A percentile compares a stretch with the other conserved stretches of the same genome.
These are phyloP conservation scores for Alternaria arbusti DNA, from an alignment of 2,329 filamentous ascomycete genomes.

Conservation along the genomic window DNA sequence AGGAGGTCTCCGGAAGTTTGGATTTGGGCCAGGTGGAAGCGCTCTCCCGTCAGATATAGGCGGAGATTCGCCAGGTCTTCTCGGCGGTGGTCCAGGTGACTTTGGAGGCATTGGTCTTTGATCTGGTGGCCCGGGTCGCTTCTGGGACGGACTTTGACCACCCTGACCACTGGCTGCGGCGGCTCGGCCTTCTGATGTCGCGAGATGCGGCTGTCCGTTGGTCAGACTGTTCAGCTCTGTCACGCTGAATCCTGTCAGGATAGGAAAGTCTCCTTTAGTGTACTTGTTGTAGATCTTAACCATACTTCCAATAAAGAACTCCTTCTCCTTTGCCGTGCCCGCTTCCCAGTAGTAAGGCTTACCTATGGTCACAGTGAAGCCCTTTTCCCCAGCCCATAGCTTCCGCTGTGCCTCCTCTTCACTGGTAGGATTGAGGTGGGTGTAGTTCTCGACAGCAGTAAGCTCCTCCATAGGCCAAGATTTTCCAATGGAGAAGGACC, in stretches of 20 bases:
- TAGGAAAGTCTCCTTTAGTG: constrained; percentile 71
- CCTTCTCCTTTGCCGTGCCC: constrained; percentile 92
- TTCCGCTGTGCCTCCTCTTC: constrained; percentile 67
- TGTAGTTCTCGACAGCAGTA: constrained; percentile 81
- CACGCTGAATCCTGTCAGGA: constrained; percentile 81
- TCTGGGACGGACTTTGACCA: constrained; percentile 14
- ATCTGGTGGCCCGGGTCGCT: constrained; percentile 25
- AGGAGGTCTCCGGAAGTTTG: constrained; percentile 31
- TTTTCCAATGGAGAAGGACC: constrained; percentile 95
- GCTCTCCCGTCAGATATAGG: constrained; percentile 17
- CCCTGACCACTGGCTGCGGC: constrained; percentile 12
- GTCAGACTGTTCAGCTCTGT: constrained; percentile 78
- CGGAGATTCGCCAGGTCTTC: constrained; percentile 27
- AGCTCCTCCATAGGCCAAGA: constrained; percentile 97
- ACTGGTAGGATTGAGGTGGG: constrained; percentile 63
- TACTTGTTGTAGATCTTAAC: constrained; percentile 98
- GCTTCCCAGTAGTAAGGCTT: constrained; percentile 99
- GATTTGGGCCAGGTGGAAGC: constrained; percentile 17
- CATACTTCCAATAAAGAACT: constrained; percentile 95
- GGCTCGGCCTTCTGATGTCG: constrained; percentile 36
- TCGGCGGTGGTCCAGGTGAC: constrained; percentile 27
- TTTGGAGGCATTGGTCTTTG: constrained; percentile 28
- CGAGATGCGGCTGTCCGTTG: constrained; percentile 53
- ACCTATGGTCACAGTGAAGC: constrained; percentile 85
- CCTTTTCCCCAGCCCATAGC: constrained; percentile 80